Evolutionary conservation across 2,329 filamentous ascomycete species (phyloP).

Genomic region (Nemania sp.): DNA sequence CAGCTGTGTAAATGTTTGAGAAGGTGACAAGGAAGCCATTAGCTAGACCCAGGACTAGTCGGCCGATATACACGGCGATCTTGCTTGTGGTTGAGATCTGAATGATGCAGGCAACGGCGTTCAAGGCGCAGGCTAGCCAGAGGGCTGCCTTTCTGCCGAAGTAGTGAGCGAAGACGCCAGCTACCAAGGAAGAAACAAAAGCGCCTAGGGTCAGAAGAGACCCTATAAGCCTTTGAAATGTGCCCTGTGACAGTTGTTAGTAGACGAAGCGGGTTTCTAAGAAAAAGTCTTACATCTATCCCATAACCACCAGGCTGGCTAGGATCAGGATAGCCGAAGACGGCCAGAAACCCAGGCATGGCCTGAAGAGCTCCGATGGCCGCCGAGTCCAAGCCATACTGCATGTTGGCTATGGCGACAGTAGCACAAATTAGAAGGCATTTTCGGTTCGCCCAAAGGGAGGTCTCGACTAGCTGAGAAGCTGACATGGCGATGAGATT

Average conservation of each 20-base stretch:
- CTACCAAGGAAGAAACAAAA: slow-evolving; percentile 61
- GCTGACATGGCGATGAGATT: slow-evolving; percentile 38
- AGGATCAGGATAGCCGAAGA: slow-evolving; percentile 62
- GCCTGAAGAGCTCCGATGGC: slow-evolving; percentile 60
- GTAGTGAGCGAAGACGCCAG: slow-evolving; percentile 60
- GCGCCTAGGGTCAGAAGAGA: slow-evolving; percentile 64
- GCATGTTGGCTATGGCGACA: slow-evolving; percentile 62
- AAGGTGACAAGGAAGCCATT: slow-evolving; percentile 61
- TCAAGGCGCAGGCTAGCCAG: slow-evolving; percentile 62
- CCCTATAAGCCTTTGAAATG: slow-evolving; percentile 65
- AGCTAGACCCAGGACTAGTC: slow-evolving; percentile 58
- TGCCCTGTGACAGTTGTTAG: slow-evolving; percentile 53
- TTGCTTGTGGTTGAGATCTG: slow-evolving; percentile 57
- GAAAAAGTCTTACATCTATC: slow-evolving; percentile 53
- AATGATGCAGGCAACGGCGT: slow-evolving; percentile 57
- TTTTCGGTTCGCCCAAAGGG: slow-evolving; percentile 57
- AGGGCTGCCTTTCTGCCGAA: slow-evolving; percentile 60
- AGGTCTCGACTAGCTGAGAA: slow-evolving; percentile 50
- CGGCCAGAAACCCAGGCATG: slow-evolving; percentile 63
- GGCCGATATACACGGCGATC: slow-evolving; percentile 59
- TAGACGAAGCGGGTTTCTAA: slow-evolving; percentile 25
- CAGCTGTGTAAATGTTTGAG: slow-evolving; percentile 61
- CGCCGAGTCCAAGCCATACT: slow-evolving; percentile 64
- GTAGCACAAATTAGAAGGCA: slow-evolving; percentile 60
- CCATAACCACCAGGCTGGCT: slow-evolving; percentile 53